Base-by-base conservation (phyloP, 2,329 filamentous ascomycete genomes). In the Penicillium freii region DNA sequence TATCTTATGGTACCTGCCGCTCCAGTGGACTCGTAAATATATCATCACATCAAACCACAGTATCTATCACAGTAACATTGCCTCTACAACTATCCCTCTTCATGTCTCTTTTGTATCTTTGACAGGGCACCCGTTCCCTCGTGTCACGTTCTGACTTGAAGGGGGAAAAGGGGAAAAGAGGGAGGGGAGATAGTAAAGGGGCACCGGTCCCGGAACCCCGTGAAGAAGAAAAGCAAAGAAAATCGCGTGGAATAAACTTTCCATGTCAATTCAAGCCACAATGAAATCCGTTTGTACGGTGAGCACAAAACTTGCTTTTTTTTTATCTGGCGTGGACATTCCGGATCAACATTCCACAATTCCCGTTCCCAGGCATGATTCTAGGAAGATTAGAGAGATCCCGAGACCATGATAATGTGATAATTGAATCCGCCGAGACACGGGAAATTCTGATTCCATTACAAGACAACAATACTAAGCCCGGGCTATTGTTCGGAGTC, bases 381-480 rank as follows among this genome's bases (percentile, higher is more conserved):
- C 40, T n/a, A 11, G 5, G 5, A 33, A 13, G 11, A 5, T 33
- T 15, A 33, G 33, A 11, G 39, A 43, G 27, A 19, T 17, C 7
- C 19, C 48, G 47, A 47, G 49, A 47, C 49, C 42, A n/a, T 13
- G 25, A 31, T 13, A 40, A 36, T 42, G n/a, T 8, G 19, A 53
- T 36, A 27, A 25, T 36, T 36, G 31, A 38, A 6, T 39, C 3
- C 4, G 39, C 15, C 23, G 23, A 34, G 40, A 31, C 2, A 33
- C 5, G n/a, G 43, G 5, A 25, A 45, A 31, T 17, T 11, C 15
- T 40, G 46, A 45, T 56, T 34, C 47, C 45, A 29, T 25, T 10
- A 50, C 15, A 43, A 31, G 2, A 49, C 29, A 39, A 62, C 54
- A 62, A 62, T 60, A 51, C 44, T 51, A 58, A 56, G 44, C 19